Evolutionary conservation across 2,329 filamentous ascomycete species (phyloP).

Genomic region (Achaetomium macrosporum): DNA sequence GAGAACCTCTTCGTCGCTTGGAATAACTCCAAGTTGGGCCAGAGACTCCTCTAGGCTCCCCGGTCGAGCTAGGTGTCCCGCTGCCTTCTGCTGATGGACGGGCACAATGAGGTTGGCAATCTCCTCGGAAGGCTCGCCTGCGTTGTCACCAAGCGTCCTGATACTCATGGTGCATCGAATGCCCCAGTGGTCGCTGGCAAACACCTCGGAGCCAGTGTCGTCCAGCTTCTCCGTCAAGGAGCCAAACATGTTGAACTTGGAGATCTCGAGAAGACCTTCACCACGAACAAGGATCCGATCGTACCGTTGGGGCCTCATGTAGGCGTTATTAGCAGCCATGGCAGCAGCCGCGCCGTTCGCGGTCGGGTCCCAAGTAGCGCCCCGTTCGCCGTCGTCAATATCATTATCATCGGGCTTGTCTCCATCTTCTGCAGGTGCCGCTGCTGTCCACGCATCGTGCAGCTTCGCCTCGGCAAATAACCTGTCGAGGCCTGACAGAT

Average conservation of each 20-base stretch:
- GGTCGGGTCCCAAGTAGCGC: slow-evolving; percentile 58
- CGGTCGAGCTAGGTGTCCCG: slow-evolving; percentile 28
- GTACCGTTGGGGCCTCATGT: slow-evolving; percentile 58
- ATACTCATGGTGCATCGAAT: slow-evolving; percentile 40
- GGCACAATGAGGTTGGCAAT: slow-evolving; percentile 28
- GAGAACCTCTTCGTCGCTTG: slow-evolving; percentile 39
- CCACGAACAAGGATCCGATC: slow-evolving; percentile 55
- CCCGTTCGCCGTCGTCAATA: slow-evolving; percentile 47
- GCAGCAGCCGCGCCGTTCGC: slow-evolving; percentile 50
- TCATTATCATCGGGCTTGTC: slow-evolving; percentile 32
- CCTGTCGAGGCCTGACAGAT: slow-evolving; percentile 42
- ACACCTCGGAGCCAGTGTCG: slow-evolving; percentile 16
- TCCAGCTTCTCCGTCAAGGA: slow-evolving; percentile 29
- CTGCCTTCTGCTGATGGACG: slow-evolving; percentile 31
- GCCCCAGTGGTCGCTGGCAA: slow-evolving; percentile 55
- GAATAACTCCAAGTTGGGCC: slow-evolving; percentile 36
- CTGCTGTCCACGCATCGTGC: slow-evolving; percentile 47
- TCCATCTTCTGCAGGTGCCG: slow-evolving; percentile 32
- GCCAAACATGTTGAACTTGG: slow-evolving; percentile 54
- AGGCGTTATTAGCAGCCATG: slow-evolving; percentile 40
- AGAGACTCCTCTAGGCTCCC: slow-evolving; percentile 36
- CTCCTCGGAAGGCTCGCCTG: slow-evolving; percentile 14
- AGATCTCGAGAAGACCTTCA: slow-evolving; percentile 34
- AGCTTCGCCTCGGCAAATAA: slow-evolving; percentile 42
- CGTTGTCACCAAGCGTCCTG: slow-evolving; percentile 5